phyloP scores from a whole-genome alignment of 768 basidiomycete species.

The Peribolospora kevripleyi region DNA sequence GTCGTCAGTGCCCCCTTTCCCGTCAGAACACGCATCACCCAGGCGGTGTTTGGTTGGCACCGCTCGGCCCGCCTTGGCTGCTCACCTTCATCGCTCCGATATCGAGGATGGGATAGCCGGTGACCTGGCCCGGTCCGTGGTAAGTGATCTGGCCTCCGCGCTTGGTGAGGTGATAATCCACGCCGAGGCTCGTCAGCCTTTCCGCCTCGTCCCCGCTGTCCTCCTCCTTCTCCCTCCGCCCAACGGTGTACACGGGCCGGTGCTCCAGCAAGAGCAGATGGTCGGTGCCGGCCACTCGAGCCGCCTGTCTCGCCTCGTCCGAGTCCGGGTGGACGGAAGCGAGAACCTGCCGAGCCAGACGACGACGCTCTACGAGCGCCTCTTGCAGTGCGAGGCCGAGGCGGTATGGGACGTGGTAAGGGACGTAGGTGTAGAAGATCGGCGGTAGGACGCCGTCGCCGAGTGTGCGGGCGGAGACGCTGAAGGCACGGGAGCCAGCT shows the following conservation, averaged over 20 bases:
- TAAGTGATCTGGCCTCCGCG: slow-evolving; percentile 88
- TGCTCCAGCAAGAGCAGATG: slow-evolving; percentile 65
- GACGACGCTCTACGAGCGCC: slow-evolving; percentile 3
- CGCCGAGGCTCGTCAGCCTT: slow-evolving; percentile 51
- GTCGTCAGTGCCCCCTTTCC: background rate
- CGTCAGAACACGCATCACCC: slow-evolving; percentile 9
- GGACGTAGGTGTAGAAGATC: slow-evolving; percentile 7
- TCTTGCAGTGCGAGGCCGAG: slow-evolving; percentile 20
- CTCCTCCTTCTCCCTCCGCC: slow-evolving; percentile 49
- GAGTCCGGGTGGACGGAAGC: background rate
- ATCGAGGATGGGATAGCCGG: slow-evolving; percentile 84
- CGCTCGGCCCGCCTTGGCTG: slow-evolving; percentile 13
- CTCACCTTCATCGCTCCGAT: slow-evolving; percentile 52
- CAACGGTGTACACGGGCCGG: slow-evolving; percentile 78
- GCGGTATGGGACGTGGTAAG: slow-evolving; percentile 5
- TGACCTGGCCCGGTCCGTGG: slow-evolving; percentile 90
- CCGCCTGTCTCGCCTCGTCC: slow-evolving; percentile 11
- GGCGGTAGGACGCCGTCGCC: background rate
- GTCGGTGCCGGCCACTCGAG: slow-evolving; percentile 15
- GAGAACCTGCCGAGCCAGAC: slow-evolving; percentile 3
- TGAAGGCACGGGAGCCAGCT: background rate
- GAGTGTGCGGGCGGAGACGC: background rate
- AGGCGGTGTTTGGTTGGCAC: slow-evolving; percentile 12
- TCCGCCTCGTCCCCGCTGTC: slow-evolving; percentile 22
- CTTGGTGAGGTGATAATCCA: slow-evolving; percentile 57